Evolutionary conservation across 2,329 filamentous ascomycete genomes (phyloP), one percentile per base, ranked within the genome.

Genomic region (Bipolaris sorokiniana): DNA sequence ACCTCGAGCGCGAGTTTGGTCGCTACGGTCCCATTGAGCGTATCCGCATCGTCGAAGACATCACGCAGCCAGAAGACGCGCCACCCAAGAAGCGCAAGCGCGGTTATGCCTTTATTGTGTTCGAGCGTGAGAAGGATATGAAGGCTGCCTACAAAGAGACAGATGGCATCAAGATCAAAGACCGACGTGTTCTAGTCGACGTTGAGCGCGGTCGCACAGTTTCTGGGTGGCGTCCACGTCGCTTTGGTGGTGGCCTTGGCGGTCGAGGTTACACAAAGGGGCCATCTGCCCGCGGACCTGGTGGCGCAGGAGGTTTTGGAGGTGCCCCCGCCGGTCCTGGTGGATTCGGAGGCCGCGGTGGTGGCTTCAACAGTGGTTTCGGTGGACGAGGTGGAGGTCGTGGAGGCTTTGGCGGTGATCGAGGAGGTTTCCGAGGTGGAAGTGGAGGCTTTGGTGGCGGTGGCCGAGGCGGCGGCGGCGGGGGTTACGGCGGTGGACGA

Each of bases 71-170:
- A 85, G 72, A 89, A 84, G 77, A 86, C 84, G 54, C 90, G 46
- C 67, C 74, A 11, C 51, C 62, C 7, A 79, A 79, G 65, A 81
- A 79, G 72, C 92, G 93, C 79, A 91, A 96, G 73, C 85, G 89
- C 71, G 95, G 95, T 61, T 99, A 99, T 78, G 95, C 92, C 60
- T 99, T 99, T 75, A 90, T 99, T 67, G 91, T 98, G 52, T 99
- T 94, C 75, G 94, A 98, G 79, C 89, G 91, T 77, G 95, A 98
- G 80, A 93, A 94, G 79, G 95, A 98, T 76, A 97, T 98, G 93
- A 96, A 96, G 92, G 95, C 93, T 83, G 95, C 95, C 78, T 88
- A 97, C 83, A 96, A 90, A 73, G 86, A 88, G 72, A 88, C 85
- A 65, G 93, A 98, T 84, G 91, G 91, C 65, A 90, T 97, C 72